These are phyloP conservation scores for Penicillium janthinellum DNA, from an alignment of 2,329 filamentous ascomycete species.

Conservation along the genomic window DNA sequence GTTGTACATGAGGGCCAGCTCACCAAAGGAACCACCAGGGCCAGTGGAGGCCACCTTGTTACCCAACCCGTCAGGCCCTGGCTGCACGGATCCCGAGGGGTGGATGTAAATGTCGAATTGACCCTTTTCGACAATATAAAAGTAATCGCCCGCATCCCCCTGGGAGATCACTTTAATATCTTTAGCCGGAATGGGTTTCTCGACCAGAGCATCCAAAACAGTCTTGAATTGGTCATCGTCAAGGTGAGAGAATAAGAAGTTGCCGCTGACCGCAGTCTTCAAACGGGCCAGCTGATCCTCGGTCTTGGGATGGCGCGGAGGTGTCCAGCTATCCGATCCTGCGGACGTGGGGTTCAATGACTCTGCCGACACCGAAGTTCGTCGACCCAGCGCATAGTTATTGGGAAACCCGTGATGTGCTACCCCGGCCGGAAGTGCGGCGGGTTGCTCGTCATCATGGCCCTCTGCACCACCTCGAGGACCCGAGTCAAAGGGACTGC, in stretches of 20 bases:
- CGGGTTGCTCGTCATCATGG: conserved; percentile 25
- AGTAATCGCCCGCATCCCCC: conserved; percentile 94
- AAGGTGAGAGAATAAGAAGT: conserved; percentile 91
- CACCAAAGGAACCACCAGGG: conserved; percentile 90
- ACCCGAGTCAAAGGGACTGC: conserved; percentile 36
- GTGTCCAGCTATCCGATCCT: conserved; percentile 84
- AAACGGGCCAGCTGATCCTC: conserved; percentile 78
- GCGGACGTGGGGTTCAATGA: conserved; percentile 87
- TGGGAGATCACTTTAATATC: conserved; percentile 90
- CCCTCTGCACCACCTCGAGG: conserved; percentile 24
- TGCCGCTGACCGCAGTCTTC: conserved; percentile 77
- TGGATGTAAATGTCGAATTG: conserved; percentile 92
- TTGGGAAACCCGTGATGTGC: conserved; percentile 62
- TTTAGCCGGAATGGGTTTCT: conserved; percentile 93
- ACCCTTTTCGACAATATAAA: conserved; percentile 94
- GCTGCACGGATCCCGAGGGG: conserved; percentile 70
- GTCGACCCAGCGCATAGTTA: conserved; percentile 90
- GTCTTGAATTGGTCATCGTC: conserved; percentile 90
- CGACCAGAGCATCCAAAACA: conserved; percentile 85
- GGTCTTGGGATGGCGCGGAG: conserved; percentile 82
- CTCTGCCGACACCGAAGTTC: conserved; percentile 95
- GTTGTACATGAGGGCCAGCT: conserved; percentile 98
- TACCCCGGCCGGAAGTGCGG: conserved; percentile 30
- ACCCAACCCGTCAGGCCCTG: conserved; percentile 80
- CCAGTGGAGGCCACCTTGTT: conserved; percentile 78